Percentiles rank a stretch among this genome's conserved stretches.
Evolutionary conservation across 768 basidiomycete species (phyloP).

Genomic region (Tremella mesenterica): DNA sequence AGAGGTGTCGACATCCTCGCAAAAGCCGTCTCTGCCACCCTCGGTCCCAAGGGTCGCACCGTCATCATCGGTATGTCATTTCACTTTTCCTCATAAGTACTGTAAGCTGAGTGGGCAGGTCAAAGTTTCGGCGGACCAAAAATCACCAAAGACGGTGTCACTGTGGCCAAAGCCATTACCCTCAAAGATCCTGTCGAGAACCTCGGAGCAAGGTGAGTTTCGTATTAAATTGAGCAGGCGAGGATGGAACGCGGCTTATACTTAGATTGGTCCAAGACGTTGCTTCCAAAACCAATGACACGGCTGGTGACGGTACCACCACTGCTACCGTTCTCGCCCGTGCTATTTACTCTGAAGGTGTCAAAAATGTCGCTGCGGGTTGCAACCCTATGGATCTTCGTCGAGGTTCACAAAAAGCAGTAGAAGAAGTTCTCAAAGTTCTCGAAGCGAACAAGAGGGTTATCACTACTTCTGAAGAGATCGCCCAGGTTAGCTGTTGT

Average conservation of each 20-base stretch:
- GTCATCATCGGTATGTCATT: conserved; percentile 79
- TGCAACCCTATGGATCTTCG: conserved; percentile 99
- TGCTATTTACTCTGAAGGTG: conserved; percentile 96
- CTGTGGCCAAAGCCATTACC: conserved; percentile 87
- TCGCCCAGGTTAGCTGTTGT: conserved; percentile 58
- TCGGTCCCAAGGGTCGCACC: conserved; percentile 97
- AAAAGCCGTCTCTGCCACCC: conserved; percentile 90
- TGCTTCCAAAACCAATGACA: conserved; percentile 91
- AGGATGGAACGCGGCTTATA: too few relatives aligned
- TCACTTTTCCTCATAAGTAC: not conserved
- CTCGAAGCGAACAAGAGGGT: conserved; percentile 79
- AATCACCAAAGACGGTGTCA: conserved; percentile 98
- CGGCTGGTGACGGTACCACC: conserved; percentile 95
- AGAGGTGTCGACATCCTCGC: conserved; percentile 94
- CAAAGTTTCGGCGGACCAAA: conserved; percentile 53
- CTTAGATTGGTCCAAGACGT: conserved; percentile 88
- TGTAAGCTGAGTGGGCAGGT: conserved; percentile 16
- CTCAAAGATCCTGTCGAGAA: conserved; percentile 99
- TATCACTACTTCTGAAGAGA: conserved; percentile 94
- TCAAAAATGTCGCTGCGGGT: conserved; percentile 97
- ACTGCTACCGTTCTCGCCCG: conserved; percentile 95
- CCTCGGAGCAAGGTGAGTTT: conserved; percentile 81
- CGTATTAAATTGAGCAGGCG: conserved; percentile 1
- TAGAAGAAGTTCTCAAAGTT: conserved; percentile 87
- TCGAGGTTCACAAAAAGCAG: conserved; percentile 92